Base-by-base conservation (phyloP, 345 rosid species). In the Sonneratia alba region DNA sequence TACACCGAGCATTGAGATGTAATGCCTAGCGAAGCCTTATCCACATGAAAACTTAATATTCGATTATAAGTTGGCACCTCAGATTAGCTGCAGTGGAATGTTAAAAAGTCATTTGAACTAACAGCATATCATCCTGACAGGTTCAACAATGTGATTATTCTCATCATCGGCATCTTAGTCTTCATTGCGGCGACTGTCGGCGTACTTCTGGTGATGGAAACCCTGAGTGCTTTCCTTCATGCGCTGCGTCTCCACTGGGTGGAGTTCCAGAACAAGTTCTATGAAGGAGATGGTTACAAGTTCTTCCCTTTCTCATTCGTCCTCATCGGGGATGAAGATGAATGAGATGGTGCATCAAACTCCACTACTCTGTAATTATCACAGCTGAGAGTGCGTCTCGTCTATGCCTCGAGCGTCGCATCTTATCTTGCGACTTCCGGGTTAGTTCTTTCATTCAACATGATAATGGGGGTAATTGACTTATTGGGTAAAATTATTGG, bases 221-320 rank as follows among this genome's bases (percentile, higher is more conserved):
- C 99, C 57, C 91, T 96, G 34, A 91, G 98, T 53, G 98, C 98
- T 21, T 92, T 96, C 85, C 86, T 89, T 2, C 99, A 91, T 75
- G 51, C 51, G 3, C 51, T 47, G 51, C 51, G 51, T 47, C 51
- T 47, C 51, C 51, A 47, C 15, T 47, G 51, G 51, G 51, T 47
- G 51, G 51, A 47, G 51, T 47, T 47, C 51, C 51, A 47, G 51
- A 47, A 47, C 87, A 96, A 92, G 79, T 96, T 42, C 45, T 42
- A 96, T 61, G 99, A 96, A 77, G 99, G 98, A 59, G 96, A 92
- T 55, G 98, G 99, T 47, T 92, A 89, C 83, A 90, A 88, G 78
- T 92, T 92, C 83, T 72, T 71, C 74, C 99, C 99, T 19, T 95
- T 85, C 78, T 84, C 96, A 45, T 92, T 92, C 70, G 70, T 84